phyloP scores from a whole-genome alignment of 2,329 filamentous ascomycete species.

The Fusarium tuaranense region DNA sequence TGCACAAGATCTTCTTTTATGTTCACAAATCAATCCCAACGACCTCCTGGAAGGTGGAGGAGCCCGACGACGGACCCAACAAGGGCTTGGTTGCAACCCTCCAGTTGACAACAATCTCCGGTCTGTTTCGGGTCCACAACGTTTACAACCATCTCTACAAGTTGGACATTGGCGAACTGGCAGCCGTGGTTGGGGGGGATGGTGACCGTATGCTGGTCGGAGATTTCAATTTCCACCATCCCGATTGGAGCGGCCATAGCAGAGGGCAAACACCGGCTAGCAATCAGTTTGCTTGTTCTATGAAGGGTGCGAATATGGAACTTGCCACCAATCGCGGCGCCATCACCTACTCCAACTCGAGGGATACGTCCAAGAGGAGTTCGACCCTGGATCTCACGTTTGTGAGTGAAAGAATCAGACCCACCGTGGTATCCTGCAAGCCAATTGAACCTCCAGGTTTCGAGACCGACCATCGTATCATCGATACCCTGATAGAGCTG shows the following conservation, averaged over 20 bases:
- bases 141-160: not conserved
- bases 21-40: not conserved
- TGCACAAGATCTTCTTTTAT: not conserved
- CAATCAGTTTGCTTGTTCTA: not conserved
- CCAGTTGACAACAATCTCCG: not conserved
- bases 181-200: not conserved
- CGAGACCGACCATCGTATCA: not conserved
- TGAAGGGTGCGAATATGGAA: not conserved
- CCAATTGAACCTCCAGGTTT: not conserved
- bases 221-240: conserved; percentile 12
- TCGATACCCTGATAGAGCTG: not conserved
- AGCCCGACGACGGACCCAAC: not conserved
- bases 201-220: not conserved
- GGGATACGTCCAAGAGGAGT: not conserved
- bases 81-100: conserved; percentile 1
- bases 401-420: not conserved
- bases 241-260: not conserved
- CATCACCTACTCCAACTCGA: conserved; percentile 6
- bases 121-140: not conserved
- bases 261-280: not conserved
- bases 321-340: not conserved
- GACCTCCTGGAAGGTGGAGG: not conserved
- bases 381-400: conserved; percentile 9
- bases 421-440: not conserved
- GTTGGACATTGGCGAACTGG: not conserved